These are phyloP conservation scores for Mucor circinelloides DNA, from an alignment of 371 early-diverging fungal species.

Conservation along the genomic window DNA sequence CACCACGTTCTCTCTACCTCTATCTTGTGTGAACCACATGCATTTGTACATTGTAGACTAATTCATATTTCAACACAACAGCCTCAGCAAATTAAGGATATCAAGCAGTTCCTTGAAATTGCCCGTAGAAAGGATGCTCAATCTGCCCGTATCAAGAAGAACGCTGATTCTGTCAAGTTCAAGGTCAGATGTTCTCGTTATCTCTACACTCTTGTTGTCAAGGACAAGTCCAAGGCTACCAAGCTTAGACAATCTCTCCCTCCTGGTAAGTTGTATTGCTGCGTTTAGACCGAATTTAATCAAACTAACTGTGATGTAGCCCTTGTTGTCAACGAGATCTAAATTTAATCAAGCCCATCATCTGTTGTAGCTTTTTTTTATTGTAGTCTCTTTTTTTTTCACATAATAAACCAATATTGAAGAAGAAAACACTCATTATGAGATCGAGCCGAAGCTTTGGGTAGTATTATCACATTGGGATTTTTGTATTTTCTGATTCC, in stretches of 20 bases:
- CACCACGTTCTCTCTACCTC: background rate
- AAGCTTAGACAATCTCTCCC: slow-evolving; percentile 95
- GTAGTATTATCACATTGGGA: slow-evolving; percentile 1
- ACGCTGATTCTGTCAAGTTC: slow-evolving; percentile 94
- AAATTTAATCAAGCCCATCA: background rate
- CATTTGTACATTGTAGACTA: background rate
- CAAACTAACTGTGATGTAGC: background rate
- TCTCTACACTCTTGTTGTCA: slow-evolving; percentile 96
- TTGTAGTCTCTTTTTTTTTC: background rate
- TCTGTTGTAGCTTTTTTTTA: background rate
- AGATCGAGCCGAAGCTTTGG: background rate
- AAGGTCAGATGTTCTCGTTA: slow-evolving; percentile 98
- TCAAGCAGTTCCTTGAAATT: slow-evolving; percentile 97
- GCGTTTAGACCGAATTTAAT: background rate
- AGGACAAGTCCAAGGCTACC: slow-evolving; percentile 94
- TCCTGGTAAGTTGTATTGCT: slow-evolving; percentile 40
- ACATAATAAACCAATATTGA: slow-evolving; percentile 2
- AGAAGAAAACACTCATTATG: background rate
- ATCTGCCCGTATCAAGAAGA: slow-evolving; percentile 96
- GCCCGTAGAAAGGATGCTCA: slow-evolving; percentile 95
- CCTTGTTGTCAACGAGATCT: slow-evolving; percentile 9
- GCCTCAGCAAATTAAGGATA: slow-evolving; percentile 98
- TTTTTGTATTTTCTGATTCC: slow-evolving; percentile 10
- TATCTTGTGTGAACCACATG: background rate
- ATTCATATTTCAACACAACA: slow-evolving; percentile 27